These are phyloP conservation scores for Dillenia turbinata DNA, from an alignment of 164 flowering plant genomes.

Conservation along the genomic window DNA sequence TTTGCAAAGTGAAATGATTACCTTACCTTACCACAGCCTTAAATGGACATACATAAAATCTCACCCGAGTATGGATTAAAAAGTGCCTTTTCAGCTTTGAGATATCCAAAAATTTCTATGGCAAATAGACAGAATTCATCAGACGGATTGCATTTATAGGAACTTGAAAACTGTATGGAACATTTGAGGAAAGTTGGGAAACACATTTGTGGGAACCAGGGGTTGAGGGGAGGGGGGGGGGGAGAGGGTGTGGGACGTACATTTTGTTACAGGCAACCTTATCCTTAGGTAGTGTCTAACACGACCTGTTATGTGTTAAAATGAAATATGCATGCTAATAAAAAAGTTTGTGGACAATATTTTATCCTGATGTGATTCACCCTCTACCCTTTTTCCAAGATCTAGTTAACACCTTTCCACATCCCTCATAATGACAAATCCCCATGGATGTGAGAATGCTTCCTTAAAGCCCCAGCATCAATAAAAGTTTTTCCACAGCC, in stretches of 20 bases:
- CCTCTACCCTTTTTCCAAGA: no score
- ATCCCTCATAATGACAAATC: slow-evolving; percentile 89
- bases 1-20: slow-evolving; percentile 6
- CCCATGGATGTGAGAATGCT: slow-evolving; percentile 97
- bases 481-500: slow-evolving; percentile 97
- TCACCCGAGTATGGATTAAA: slow-evolving; percentile 94
- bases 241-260: no score
- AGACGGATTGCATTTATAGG: no score
- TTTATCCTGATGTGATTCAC: no score
- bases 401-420: slow-evolving; percentile 67
- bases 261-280: no score
- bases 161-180: not conserved
- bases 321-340: not conserved
- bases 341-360: not conserved
- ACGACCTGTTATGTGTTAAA: no score
- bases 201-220: no score
- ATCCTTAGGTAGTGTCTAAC: not conserved
- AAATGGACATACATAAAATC: slow-evolving; percentile 80
- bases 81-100: slow-evolving; percentile 93
- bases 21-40: slow-evolving; percentile 97
- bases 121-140: slow-evolving; percentile 4
- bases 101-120: slow-evolving; percentile 98
- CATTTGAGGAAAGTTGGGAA: no score
- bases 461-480: slow-evolving; percentile 91
- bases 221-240: no score